phyloP scores from a whole-genome alignment of 768 basidiomycete genomes.

The Lentinula sp. region DNA sequence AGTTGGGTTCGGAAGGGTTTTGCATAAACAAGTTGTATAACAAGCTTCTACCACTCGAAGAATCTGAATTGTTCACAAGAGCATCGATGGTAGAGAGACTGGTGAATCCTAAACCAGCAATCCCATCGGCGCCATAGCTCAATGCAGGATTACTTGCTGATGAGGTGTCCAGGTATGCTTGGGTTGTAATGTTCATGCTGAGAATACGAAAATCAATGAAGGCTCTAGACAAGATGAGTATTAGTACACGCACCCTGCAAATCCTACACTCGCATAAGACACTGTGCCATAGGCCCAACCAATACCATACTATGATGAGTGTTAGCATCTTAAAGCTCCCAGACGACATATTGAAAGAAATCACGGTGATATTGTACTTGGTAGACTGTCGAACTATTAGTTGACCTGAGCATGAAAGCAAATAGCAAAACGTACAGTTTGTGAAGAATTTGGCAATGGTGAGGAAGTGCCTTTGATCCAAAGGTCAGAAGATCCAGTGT shows the following conservation, averaged over 20 bases:
- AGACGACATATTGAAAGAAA: slow-evolving; percentile 11
- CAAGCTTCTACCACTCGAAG: slow-evolving; percentile 58
- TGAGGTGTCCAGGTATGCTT: slow-evolving; percentile 67
- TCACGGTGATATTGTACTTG: slow-evolving; percentile 60
- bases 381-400: slow-evolving; percentile 26
- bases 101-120: slow-evolving; percentile 75
- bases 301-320: slow-evolving; percentile 58
- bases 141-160: slow-evolving; percentile 67
- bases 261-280: slow-evolving; percentile 54
- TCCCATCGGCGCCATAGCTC: slow-evolving; percentile 63
- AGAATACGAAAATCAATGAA: slow-evolving; percentile 1
- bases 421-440: slow-evolving; percentile 36
- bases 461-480: slow-evolving; percentile 52
- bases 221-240: not conserved
- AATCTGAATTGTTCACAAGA: slow-evolving; percentile 48
- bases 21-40: slow-evolving; percentile 71
- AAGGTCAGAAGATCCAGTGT: slow-evolving; percentile 82
- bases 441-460: slow-evolving; percentile 41
- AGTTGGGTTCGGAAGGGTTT: slow-evolving; percentile 71
- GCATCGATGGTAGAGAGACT: slow-evolving; percentile 69
- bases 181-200: slow-evolving; percentile 58
- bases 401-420: slow-evolving; percentile 2
- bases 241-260: slow-evolving; percentile 54
- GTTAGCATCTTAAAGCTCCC: slow-evolving; percentile 2
- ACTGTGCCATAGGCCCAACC: slow-evolving; percentile 73